Evolutionary conservation across 306 rosid genomes (phyloP), one percentile per base, ranked within the genome.

Genomic region (Vigna reflexopilosa): DNA sequence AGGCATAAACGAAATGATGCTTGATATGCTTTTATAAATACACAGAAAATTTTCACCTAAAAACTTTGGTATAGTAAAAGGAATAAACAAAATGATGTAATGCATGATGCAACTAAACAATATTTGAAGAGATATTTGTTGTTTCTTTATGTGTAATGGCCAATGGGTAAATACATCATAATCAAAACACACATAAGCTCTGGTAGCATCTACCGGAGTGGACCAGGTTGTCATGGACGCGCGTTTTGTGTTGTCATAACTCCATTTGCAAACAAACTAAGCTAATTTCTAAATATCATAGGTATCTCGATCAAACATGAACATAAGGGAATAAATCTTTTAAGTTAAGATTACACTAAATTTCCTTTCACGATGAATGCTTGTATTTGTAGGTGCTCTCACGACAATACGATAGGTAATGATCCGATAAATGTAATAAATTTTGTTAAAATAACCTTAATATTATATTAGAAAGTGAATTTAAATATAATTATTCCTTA

Each of bases 81-180:
- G 63, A 32, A 65, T 44, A 48, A 34, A 77, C 7, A 66, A 64
- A 67, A 82, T 82, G 86, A 85, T 72, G 86, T 75, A 66, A 85
- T 49, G 80, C 84, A 65, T 85, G 88, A 85, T 85, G 88, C 80
- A 85, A 85, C 45, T 9, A 19, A 55, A 48, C 24, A 45, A 40
- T 59, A 78, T 79, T 54, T 14, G 22, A 57, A 70, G 59, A 78
- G 77, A 73, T 83, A 66, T 78, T 78, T 77, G 4, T 73, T 73
- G 11, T 49, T 83, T 77, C 11, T 83, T 75, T 69, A 78, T 67
- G 57, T 55, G 2, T 38, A 62, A 70, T 75, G 80, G 80, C 67
- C 66, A 75, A 68, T 77, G 82, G 78, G 22, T 62, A 70, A 69
- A 70, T 34, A 69, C 78, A 79, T 83, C 79, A 80, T 55, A 64